phyloP scores from a whole-genome alignment of 2,329 filamentous ascomycete genomes.

The Nigrospora sphaerica region DNA sequence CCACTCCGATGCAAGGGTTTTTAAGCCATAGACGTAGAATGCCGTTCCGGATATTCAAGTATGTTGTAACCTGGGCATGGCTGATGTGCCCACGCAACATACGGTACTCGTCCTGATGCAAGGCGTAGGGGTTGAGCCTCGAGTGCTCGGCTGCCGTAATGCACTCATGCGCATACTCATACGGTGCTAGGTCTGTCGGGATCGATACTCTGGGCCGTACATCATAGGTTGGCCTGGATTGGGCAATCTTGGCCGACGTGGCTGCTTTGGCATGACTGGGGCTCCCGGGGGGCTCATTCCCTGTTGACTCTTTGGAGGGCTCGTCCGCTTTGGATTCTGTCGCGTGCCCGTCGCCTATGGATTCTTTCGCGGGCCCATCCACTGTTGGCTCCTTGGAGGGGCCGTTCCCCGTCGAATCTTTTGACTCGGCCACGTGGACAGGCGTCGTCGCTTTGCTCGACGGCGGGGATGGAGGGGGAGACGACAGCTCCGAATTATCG shows the following conservation, averaged over 20 bases:
- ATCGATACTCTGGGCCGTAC: constrained; percentile 77
- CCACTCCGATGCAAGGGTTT: constrained; percentile 77
- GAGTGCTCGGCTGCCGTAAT: constrained; percentile 85
- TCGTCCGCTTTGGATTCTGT: too few relatives aligned
- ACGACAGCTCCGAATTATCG: constrained; percentile 50
- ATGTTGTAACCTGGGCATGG: constrained; percentile 84
- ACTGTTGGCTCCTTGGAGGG: neutral
- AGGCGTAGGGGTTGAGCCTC: constrained; percentile 78
- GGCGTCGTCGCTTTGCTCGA: constrained; percentile 61
- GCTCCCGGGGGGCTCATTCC: neutral
- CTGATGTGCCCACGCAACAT: constrained; percentile 77
- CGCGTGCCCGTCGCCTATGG: too few relatives aligned
- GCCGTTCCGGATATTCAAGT: constrained; percentile 92
- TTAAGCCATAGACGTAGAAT: constrained; percentile 85
- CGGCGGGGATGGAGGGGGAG: constrained; percentile 38
- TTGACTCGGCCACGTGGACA: constrained; percentile 35
- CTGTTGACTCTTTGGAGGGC: constrained; percentile 11
- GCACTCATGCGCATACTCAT: constrained; percentile 86
- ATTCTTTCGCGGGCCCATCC: too few relatives aligned
- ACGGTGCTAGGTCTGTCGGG: constrained; percentile 62
- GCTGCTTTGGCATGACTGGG: neutral
- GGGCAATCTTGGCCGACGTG: constrained; percentile 12
- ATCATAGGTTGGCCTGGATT: constrained; percentile 38
- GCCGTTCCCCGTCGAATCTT: constrained; percentile 15
- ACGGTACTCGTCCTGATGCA: constrained; percentile 79